Conservation (phyloP, 805 yeast genomes). For the Barnettozyma sucrosica region DNA sequence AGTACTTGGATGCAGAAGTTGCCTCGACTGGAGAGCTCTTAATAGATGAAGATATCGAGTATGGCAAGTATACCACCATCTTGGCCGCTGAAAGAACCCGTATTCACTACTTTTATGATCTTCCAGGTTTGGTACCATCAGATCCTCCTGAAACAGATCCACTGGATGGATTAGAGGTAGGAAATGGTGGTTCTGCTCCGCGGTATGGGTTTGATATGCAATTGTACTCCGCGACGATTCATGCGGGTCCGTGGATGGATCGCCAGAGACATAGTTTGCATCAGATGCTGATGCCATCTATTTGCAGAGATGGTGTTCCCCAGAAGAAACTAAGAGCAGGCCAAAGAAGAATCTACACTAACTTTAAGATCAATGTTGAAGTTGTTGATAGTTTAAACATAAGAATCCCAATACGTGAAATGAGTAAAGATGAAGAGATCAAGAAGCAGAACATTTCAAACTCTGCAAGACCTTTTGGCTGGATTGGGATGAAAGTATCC, state of each 20-base stretch:
- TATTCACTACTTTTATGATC: conserved; percentile 63
- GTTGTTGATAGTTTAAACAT: conserved; percentile 61
- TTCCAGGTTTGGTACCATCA: conserved; percentile 58
- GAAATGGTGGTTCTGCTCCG: conserved; percentile 55
- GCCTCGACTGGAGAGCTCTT: conserved; percentile 29
- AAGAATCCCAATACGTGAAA: conserved; percentile 79
- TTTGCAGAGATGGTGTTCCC: conserved; percentile 51
- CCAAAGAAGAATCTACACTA: conserved; percentile 45
- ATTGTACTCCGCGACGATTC: conserved; percentile 55
- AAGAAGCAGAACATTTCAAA: conserved; percentile 28
- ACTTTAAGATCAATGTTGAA: conserved; percentile 48
- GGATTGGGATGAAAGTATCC: conserved; percentile 73
- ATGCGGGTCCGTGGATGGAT: conserved; percentile 96
- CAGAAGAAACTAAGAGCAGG: conserved; percentile 42
- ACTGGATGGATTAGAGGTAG: conserved; percentile 47
- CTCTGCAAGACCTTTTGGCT: conserved; percentile 70
- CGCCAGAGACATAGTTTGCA: conserved; percentile 69
- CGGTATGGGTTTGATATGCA: conserved; percentile 55
- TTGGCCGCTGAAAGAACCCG: conserved; percentile 52
- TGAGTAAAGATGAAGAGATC: conserved; percentile 62
- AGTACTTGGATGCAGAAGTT: conserved; percentile 48
- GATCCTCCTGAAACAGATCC: conserved; percentile 26
- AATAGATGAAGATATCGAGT: conserved; percentile 49
- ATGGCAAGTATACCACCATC: conserved; percentile 72
- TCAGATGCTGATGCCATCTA: conserved; percentile 58